Evolutionary conservation across 495 filamentous ascomycete genomes (phyloP), one percentile per base, ranked within the genome.

Genomic region (Talaromyces liani): DNA sequence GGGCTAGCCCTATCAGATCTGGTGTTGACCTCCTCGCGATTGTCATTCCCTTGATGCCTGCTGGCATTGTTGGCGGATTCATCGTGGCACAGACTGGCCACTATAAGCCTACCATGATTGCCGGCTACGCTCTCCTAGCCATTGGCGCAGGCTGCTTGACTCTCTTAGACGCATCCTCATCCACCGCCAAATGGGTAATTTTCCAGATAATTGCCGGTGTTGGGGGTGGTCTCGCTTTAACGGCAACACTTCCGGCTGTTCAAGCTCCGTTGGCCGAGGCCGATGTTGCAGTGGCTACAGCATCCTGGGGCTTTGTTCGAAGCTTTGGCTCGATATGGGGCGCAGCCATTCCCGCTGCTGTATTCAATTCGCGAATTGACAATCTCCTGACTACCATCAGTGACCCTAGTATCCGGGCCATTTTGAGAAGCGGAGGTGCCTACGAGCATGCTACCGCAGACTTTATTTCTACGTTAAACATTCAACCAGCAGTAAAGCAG

Each of bases 271-370:
- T 78, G 7, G 47, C 49, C 0, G 79, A 82, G 58, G 34, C 58
- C 4, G 75, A 83, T n/a, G 39, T 56, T 20, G 82, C 77, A 1
- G 63, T 66, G 3, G 70, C 75, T 6, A 81, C 78, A 0, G 74
- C 64, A 1, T 71, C 71, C 0, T 84, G 72, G 71, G 63, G 64
- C 0, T 84, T 82, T 34, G 27, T 81, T 6, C 75, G 81, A 9
- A 69, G 63, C 31, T 75, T 82, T 47, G 81, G 80, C 0, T 62
- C 63, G 39, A 73, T 83, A 22, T 83, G 80, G 80, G 80, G 79
- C 9, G 73, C 82, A 0, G 65, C 82, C 0, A 71, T 84, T 33
- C 77, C 82, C 6, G 71, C 73, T 1, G 74, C 76, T 10, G 72
- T 84, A 14, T 83, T 84, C 69, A 82, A 82, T 16, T 22, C 6